Evolutionary conservation across 441 rosid genomes (phyloP).

Genomic region (Populus hybrid): DNA sequence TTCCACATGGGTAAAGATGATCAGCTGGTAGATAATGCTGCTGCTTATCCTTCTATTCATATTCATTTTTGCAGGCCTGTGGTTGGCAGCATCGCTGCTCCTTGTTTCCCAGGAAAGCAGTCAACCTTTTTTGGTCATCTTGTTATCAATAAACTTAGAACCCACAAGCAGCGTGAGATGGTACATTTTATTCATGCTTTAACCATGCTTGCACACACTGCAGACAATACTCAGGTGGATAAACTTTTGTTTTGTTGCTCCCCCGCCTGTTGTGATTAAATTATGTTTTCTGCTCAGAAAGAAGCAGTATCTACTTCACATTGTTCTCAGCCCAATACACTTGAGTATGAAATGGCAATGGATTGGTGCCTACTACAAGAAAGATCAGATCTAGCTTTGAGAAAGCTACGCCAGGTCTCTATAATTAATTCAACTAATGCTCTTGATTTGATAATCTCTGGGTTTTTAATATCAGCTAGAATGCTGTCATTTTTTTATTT

Average conservation of each 20-base stretch:
- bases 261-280: not conserved
- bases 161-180: slow-evolving; percentile 52
- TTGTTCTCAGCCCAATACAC: slow-evolving; percentile 79
- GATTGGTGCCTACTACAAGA: slow-evolving; percentile 69
- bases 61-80: slow-evolving; percentile 54
- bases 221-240: not conserved
- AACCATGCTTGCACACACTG: slow-evolving; percentile 5
- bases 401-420: slow-evolving; percentile 45
- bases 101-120: slow-evolving; percentile 48
- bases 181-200: slow-evolving; percentile 30
- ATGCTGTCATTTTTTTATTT: not conserved
- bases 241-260: not conserved
- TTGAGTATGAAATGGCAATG: slow-evolving; percentile 83
- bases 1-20: not conserved
- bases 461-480: not conserved
- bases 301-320: slow-evolving; percentile 82
- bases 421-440: slow-evolving; percentile 1
- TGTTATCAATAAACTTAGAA: slow-evolving; percentile 38
- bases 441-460: not conserved
- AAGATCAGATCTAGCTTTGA: slow-evolving; percentile 36
- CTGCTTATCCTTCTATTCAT: not conserved
- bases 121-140: slow-evolving; percentile 66
- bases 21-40: not conserved
- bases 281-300: slow-evolving; percentile 35
- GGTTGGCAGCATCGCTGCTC: slow-evolving; percentile 53